A percentile compares a stretch with the other conserved stretches of the same genome.
Evolutionary conservation across 2,329 filamentous ascomycete genomes (phyloP).

Genomic region (Chaetomium strumarium): DNA sequence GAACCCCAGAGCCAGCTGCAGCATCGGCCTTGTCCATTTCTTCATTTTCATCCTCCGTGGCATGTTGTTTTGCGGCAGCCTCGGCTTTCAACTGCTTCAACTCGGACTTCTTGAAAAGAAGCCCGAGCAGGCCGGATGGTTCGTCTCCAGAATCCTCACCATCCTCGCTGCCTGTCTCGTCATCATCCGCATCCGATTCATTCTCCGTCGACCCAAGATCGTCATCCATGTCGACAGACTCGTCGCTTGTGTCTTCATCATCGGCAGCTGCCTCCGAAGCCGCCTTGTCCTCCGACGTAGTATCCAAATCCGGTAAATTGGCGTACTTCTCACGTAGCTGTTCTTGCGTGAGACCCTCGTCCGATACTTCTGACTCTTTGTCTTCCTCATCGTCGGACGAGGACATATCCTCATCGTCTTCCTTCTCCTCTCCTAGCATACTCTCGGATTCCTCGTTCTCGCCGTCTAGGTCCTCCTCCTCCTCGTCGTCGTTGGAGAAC

Average conservation of each 20-base stretch:
- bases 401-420: slow-evolving; percentile 53
- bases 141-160: slow-evolving; percentile 39
- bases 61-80: slow-evolving; percentile 22
- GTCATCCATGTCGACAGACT: slow-evolving; percentile 64
- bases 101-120: slow-evolving; percentile 56
- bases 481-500: slow-evolving; percentile 38
- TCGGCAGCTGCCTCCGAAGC: slow-evolving; percentile 25
- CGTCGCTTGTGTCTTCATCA: slow-evolving; percentile 52
- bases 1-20: not conserved
- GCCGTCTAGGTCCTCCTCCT: slow-evolving; percentile 27
- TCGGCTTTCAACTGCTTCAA: slow-evolving; percentile 46
- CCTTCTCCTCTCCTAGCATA: slow-evolving; percentile 35
- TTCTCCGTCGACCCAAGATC: slow-evolving; percentile 55
- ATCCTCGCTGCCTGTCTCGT: slow-evolving; percentile 41
- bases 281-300: slow-evolving; percentile 24
- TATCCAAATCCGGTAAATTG: slow-evolving; percentile 48
- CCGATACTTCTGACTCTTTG: slow-evolving; percentile 47
- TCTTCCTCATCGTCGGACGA: slow-evolving; percentile 59
- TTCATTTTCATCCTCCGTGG: slow-evolving; percentile 23
- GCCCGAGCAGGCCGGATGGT: slow-evolving; percentile 45
- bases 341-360: slow-evolving; percentile 63
- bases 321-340: slow-evolving; percentile 65
- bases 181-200: slow-evolving; percentile 36
- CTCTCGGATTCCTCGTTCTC: slow-evolving; percentile 27
- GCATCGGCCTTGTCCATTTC: slow-evolving; percentile 31